Conservation (phyloP, 2,329 filamentous ascomycete species). For the Stemphylium lycopersici region DNA sequence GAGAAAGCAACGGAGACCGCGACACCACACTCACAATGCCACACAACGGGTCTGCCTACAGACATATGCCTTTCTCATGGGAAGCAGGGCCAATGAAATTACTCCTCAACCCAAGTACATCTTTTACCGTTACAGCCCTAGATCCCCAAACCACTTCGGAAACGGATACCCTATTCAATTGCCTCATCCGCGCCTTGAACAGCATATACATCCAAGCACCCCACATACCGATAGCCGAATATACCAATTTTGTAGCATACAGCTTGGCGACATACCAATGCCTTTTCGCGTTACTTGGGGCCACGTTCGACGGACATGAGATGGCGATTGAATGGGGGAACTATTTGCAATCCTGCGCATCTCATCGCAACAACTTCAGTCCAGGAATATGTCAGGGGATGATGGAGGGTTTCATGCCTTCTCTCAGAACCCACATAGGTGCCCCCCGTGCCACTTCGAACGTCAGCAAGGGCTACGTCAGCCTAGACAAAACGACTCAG, state of each 20-base stretch:
- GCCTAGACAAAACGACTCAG: slow-evolving; percentile 18
- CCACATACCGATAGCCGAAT: slow-evolving; percentile 59
- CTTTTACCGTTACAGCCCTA: slow-evolving; percentile 48
- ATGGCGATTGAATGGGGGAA: slow-evolving; percentile 60
- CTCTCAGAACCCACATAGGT: slow-evolving; percentile 30
- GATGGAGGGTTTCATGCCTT: slow-evolving; percentile 37
- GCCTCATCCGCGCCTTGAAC: slow-evolving; percentile 68
- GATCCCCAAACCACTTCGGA: slow-evolving; percentile 63
- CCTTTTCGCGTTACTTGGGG: slow-evolving; percentile 59
- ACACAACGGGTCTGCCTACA: neutral
- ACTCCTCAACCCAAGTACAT: slow-evolving; percentile 14
- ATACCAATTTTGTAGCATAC: slow-evolving; percentile 64
- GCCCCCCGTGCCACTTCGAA: slow-evolving; percentile 28
- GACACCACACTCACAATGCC: neutral
- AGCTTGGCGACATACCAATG: slow-evolving; percentile 64
- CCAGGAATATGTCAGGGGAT: slow-evolving; percentile 27
- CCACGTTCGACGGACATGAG: slow-evolving; percentile 55
- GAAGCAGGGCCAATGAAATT: slow-evolving; percentile 20
- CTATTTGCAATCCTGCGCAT: slow-evolving; percentile 55
- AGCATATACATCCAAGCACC: slow-evolving; percentile 66
- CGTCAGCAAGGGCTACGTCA: neutral
- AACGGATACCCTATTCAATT: slow-evolving; percentile 67
- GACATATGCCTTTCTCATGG: slow-evolving; percentile 13
- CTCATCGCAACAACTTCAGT: slow-evolving; percentile 19
- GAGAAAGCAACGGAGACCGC: neutral